Percentiles rank a stretch among this genome's conserved stretches.
These are phyloP conservation scores for Fusarium euwallaceae DNA, from an alignment of 2,329 filamentous ascomycete species.

Conservation along the genomic window DNA sequence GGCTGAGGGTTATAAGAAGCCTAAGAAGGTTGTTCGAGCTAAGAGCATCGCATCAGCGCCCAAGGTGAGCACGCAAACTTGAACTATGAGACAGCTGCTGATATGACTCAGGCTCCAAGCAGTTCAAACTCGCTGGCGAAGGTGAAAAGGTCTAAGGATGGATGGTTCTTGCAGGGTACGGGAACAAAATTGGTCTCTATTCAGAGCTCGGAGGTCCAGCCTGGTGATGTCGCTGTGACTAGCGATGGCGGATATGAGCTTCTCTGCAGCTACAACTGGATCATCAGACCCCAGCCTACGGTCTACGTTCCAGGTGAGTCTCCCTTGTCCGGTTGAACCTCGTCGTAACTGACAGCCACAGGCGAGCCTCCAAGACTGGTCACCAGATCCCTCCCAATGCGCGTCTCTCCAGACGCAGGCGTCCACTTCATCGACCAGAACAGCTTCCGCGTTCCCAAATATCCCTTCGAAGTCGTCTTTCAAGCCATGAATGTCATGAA, in stretches of 20 bases:
- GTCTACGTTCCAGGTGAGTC: conserved; percentile 25
- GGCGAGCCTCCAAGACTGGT: conserved; percentile 12
- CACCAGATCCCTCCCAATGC: background rate
- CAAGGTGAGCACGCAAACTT: background rate
- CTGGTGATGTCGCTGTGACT: background rate
- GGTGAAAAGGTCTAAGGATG: background rate
- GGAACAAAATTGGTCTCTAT: background rate
- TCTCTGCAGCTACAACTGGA: conserved; percentile 36
- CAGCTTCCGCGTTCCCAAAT: conserved; percentile 18
- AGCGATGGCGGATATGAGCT: conserved; percentile 8
- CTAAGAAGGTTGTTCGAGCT: background rate
- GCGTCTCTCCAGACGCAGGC: conserved; percentile 1
- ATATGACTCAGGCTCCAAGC: background rate
- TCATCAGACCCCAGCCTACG: background rate
- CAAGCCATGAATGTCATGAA: conserved; percentile 43
- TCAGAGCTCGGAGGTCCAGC: background rate
- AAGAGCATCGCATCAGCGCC: background rate
- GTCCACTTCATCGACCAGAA: conserved; percentile 31
- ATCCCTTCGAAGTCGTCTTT: conserved; percentile 48
- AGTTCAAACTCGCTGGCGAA: background rate
- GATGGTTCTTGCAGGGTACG: background rate
- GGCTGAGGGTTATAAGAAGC: background rate
- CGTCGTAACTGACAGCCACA: background rate
- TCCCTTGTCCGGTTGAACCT: fast-evolving
- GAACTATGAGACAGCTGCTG: background rate